Conservation (phyloP, 441 rosid species). For the Jatropha podagrica region DNA sequence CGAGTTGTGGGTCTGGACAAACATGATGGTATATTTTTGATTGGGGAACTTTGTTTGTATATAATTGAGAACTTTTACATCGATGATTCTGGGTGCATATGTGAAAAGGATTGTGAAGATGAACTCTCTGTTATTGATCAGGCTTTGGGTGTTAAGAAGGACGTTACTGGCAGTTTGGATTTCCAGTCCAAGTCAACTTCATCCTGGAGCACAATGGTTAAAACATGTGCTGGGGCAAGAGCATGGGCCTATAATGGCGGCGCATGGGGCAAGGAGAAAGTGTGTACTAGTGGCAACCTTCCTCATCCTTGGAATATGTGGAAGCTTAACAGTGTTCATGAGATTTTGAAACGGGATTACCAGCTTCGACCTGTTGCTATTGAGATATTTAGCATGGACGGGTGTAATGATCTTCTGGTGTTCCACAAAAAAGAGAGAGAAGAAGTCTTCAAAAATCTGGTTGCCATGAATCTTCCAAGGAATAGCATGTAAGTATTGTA, state of each 20-base stretch:
- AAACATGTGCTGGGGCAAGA: constrained; percentile 83
- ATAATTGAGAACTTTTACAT: constrained; percentile 96
- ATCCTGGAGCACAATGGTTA: constrained; percentile 64
- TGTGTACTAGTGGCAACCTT: constrained; percentile 71
- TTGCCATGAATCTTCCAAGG: constrained; percentile 98
- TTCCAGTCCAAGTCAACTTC: constrained; percentile 92
- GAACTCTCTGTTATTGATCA: constrained; percentile 99
- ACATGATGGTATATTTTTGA: constrained; percentile 98
- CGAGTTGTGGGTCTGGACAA: constrained; percentile 98
- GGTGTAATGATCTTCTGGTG: constrained; percentile 97
- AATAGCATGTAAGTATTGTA: constrained; percentile 81
- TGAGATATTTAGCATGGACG: constrained; percentile 99
- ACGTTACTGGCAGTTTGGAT: constrained; percentile 66
- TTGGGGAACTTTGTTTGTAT: constrained; percentile 91
- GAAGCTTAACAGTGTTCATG: constrained; percentile 97
- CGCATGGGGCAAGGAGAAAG: constrained; percentile 99
- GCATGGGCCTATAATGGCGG: constrained; percentile 99
- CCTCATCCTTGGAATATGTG: constrained; percentile 99
- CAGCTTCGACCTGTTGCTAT: constrained; percentile 99
- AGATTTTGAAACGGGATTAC: constrained; percentile 98
- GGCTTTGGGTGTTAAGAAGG: constrained; percentile 99
- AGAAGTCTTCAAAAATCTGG: constrained; percentile 96
- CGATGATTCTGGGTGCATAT: constrained; percentile 81
- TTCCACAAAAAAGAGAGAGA: constrained; percentile 99
- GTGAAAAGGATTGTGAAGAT: constrained; percentile 98